phyloP scores from a whole-genome alignment of 768 basidiomycete genomes.

The Russula griseocarnosa region DNA sequence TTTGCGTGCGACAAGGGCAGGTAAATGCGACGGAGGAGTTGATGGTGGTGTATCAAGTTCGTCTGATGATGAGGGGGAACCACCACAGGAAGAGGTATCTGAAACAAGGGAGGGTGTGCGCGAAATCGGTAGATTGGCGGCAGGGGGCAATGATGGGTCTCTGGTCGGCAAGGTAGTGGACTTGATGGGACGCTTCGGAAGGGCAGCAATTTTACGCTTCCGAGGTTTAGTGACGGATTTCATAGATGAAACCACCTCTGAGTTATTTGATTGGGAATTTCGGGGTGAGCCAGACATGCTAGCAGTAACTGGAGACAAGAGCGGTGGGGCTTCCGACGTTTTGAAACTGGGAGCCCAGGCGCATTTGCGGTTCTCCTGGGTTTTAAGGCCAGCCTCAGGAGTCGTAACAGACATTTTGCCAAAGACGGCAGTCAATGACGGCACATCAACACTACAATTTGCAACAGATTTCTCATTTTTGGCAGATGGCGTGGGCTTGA shows the following conservation, averaged over 20 bases:
- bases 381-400: no score
- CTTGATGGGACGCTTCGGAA: slow-evolving; percentile 4
- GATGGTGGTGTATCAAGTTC: slow-evolving; percentile 29
- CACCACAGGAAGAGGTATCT: slow-evolving; percentile 7
- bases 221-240: not conserved
- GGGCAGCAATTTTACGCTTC: slow-evolving; percentile 15
- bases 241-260: not conserved
- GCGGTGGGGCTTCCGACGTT: not conserved
- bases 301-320: not conserved
- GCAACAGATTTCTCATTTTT: not conserved
- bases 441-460: not conserved
- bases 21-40: slow-evolving; percentile 3
- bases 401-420: not conserved
- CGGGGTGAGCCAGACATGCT: not conserved
- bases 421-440: not conserved
- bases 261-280: not conserved
- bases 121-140: not conserved
- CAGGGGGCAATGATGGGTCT: not conserved
- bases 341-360: not conserved
- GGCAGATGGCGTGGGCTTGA: not conserved
- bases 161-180: not conserved
- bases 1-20: not conserved
- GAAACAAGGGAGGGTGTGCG: slow-evolving; percentile 19
- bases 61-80: slow-evolving; percentile 18
- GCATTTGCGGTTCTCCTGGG: not conserved